phyloP scores from a whole-genome alignment of 176 grass and related monocot genomes.

The Avena eriantha region DNA sequence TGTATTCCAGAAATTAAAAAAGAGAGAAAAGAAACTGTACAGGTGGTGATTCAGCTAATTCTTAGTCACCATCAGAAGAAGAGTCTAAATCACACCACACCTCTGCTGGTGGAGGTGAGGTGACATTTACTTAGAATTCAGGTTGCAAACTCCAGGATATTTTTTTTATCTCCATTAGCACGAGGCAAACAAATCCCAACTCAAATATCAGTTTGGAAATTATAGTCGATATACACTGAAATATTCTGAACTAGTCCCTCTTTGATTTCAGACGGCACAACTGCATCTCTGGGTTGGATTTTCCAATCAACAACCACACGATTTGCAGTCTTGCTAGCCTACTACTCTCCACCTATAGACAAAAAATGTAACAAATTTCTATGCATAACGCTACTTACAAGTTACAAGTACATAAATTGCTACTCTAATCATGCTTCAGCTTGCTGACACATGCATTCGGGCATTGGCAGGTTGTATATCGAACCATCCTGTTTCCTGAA shows the following conservation, averaged over 20 bases:
- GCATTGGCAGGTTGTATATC: slow-evolving; percentile 81
- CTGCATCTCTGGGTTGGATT: neutral
- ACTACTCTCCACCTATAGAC: slow-evolving; percentile 15
- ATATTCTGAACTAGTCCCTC: neutral
- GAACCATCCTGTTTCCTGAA: slow-evolving; percentile 68
- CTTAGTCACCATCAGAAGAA: too few relatives aligned
- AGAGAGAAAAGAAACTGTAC: too few relatives aligned
- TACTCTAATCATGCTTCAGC: slow-evolving; percentile 43
- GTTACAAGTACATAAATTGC: slow-evolving; percentile 27
- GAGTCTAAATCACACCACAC: neutral
- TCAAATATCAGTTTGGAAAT: neutral
- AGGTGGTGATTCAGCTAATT: too few relatives aligned
- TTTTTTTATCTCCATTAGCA: neutral
- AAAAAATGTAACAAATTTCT: slow-evolving; percentile 8
- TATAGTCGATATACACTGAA: slow-evolving; percentile 4
- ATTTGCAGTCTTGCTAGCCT: slow-evolving; percentile 35
- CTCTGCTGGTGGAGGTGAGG: neutral
- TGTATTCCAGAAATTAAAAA: too few relatives aligned
- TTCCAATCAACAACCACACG: slow-evolving; percentile 26
- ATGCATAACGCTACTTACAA: slow-evolving; percentile 46
- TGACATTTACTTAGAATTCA: neutral
- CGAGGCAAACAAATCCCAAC: neutral
- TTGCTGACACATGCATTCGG: slow-evolving; percentile 86
- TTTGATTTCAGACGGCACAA: slow-evolving; percentile 1
- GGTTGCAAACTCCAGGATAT: neutral